A percentile compares a stretch with the other conserved stretches of the same genome.
These are phyloP conservation scores for Kodamaea alishanica DNA, from an alignment of 1,139 yeast genomes.

Conservation along the genomic window DNA sequence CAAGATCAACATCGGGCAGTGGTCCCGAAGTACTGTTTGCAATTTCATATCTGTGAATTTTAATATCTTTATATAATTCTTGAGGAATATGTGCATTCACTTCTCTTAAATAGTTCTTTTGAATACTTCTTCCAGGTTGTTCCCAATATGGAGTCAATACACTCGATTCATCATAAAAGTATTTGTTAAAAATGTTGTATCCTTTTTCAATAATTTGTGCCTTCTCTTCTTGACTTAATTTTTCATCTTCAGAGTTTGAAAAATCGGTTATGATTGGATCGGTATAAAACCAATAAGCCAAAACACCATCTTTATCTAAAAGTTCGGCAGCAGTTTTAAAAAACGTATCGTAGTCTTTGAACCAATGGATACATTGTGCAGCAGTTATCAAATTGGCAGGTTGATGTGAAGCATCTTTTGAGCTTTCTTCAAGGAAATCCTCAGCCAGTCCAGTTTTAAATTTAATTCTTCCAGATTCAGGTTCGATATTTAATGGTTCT, in stretches of 20 bases:
- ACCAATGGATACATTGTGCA: constrained; percentile 49
- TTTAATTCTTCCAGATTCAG: constrained; percentile 22
- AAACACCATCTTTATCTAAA: constrained; percentile 34
- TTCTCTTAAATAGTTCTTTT: constrained; percentile 25
- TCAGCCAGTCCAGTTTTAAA: constrained; percentile 39
- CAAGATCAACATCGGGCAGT: constrained; percentile 17
- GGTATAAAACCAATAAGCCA: constrained; percentile 44
- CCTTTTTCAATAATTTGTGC: constrained; percentile 21
- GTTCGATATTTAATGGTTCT: constrained; percentile 18
- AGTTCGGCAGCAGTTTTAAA: constrained; percentile 28
- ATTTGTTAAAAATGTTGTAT: constrained; percentile 27
- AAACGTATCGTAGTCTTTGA: constrained; percentile 34
- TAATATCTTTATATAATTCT: constrained; percentile 26
- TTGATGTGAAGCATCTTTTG: constrained; percentile 15
- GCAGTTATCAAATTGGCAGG: constrained; percentile 38
- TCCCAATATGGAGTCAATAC: constrained; percentile 44
- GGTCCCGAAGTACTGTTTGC: constrained; percentile 11
- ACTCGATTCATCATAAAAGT: constrained; percentile 34
- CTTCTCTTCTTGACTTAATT: constrained; percentile 11
- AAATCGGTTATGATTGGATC: constrained; percentile 39
- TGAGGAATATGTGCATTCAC: constrained; percentile 34
- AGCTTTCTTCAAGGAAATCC: constrained; percentile 19
- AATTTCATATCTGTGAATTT: constrained; percentile 16
- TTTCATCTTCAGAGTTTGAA: constrained; percentile 17
- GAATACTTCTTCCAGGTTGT: constrained; percentile 40